Base-by-base conservation (phyloP, 2,329 filamentous ascomycete genomes). In the Fusarium fujikuroi region DNA sequence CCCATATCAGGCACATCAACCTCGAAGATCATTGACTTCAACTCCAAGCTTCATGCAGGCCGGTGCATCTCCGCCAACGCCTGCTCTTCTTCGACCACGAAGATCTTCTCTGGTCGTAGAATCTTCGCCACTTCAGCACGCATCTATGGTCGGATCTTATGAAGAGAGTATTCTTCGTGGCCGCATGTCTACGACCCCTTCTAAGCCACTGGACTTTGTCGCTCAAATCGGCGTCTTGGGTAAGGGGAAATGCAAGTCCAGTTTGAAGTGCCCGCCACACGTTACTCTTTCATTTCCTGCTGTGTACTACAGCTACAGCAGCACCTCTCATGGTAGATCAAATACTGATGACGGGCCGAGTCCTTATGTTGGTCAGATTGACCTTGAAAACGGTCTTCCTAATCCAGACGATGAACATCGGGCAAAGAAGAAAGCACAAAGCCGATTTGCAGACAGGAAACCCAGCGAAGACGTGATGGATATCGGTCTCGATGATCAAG, bases 71-170 rank as follows among this genome's bases (percentile, higher is more conserved):
- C 85, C 89, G 21, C 86, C 88, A 57, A 86, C 86, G 9, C 85
- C 88, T 3, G 82, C 83, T 2, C 82, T 87, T 49, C 77, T 88
- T 14, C 86, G 87, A 7, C 85, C 90, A 6, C 87, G 94, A 47
- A 85, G 89, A 14, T 91, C 92, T 1, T 98, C 95, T 0, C 85
- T 93, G 50, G 88, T 89, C 21, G 91, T 92, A 1, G 95, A 97
- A 50, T 84, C 87, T 6, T 94, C 94, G 6, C 92, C 94, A 8
- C 85, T 96, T 34, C 93, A 95, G 63, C 94, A 97, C 81, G 95
- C 95, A 14, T 95, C 95, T 7, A 97, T 99, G 93, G 95, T 98
- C 5, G 96, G 96, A 5, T 98, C 95, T 4, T 99, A 98, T 76
- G 96, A 99, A 82, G 96, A 99, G 83, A 98, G 95, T 34, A 98